These are phyloP conservation scores for Excoecaria cochinchinensis DNA, from an alignment of 345 rosid species.

Conservation along the genomic window DNA sequence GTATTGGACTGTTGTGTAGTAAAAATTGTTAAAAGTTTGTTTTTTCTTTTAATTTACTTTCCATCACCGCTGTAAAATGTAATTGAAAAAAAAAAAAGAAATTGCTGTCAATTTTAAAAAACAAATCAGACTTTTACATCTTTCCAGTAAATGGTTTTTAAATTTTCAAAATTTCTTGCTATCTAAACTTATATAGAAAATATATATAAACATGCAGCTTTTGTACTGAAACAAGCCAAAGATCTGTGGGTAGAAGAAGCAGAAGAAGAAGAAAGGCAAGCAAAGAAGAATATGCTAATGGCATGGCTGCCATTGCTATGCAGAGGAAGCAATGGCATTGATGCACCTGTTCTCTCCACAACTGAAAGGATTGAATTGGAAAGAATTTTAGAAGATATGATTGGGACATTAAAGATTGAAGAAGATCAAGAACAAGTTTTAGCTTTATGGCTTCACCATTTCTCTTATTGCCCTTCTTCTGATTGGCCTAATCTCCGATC, in stretches of 20 bases:
- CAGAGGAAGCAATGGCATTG: slow-evolving; percentile 64
- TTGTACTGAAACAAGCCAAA: slow-evolving; percentile 66
- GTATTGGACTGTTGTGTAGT: too few species aligned
- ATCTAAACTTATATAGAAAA: too few species aligned
- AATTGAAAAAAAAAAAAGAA: too few species aligned
- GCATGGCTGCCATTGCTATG: slow-evolving; percentile 87
- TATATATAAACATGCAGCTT: slow-evolving; percentile 41
- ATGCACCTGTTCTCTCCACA: slow-evolving; percentile 54
- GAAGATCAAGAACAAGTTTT: slow-evolving; percentile 70
- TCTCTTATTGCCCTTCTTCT: slow-evolving; percentile 57
- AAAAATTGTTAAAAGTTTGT: too few species aligned
- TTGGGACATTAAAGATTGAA: slow-evolving; percentile 49
- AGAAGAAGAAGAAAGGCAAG: slow-evolving; percentile 39
- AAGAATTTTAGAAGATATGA: slow-evolving; percentile 53
- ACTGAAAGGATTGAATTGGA: slow-evolving; percentile 56
- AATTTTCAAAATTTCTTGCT: too few species aligned
- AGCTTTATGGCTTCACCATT: slow-evolving; percentile 85
- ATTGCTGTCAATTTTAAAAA: too few species aligned
- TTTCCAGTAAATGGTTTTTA: too few species aligned
- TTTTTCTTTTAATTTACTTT: too few species aligned
- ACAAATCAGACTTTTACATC: too few species aligned
- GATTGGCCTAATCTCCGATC: slow-evolving; percentile 87
- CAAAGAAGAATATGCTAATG: slow-evolving; percentile 56
- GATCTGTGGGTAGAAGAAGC: slow-evolving; percentile 36
- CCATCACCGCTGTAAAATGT: too few species aligned